These are phyloP conservation scores for Suillus cothurnatus DNA, from an alignment of 768 basidiomycete genomes.

Conservation along the genomic window DNA sequence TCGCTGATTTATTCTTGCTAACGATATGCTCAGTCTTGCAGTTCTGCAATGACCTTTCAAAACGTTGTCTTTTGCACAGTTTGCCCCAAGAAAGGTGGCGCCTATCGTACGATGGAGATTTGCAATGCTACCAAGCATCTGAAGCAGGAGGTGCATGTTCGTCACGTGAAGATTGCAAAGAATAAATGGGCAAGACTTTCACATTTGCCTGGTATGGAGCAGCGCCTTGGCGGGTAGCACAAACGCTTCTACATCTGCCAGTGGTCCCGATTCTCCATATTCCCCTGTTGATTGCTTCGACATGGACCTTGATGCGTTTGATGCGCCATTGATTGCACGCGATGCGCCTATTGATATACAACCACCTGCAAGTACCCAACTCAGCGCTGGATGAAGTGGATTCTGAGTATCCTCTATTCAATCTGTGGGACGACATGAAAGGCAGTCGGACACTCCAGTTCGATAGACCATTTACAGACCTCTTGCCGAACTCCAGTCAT, in stretches of 20 bases:
- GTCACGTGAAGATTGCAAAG: background rate
- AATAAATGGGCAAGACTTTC: no score
- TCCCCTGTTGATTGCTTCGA: background rate
- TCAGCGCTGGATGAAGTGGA: background rate
- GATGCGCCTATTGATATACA: background rate
- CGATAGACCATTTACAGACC: background rate
- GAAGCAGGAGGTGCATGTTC: constrained; percentile 2
- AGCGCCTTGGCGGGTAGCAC: no score
- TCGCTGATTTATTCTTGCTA: background rate
- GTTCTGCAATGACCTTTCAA: background rate
- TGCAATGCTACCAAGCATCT: background rate
- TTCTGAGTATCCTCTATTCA: no score
- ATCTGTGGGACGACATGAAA: no score
- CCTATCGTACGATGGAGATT: constrained; percentile 3
- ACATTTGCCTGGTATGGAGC: no score
- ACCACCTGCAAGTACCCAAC: background rate
- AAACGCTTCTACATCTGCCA: background rate
- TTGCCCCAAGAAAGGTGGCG: background rate
- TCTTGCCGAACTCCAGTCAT: background rate
- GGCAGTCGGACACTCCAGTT: no score
- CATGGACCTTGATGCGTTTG: background rate
- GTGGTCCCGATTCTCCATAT: background rate
- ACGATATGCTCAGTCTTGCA: background rate
- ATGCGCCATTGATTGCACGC: no score
- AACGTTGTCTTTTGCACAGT: background rate